Evolutionary conservation across 371 early-diverging fungal species (phyloP).

Genomic region (Mortierella sp.): DNA sequence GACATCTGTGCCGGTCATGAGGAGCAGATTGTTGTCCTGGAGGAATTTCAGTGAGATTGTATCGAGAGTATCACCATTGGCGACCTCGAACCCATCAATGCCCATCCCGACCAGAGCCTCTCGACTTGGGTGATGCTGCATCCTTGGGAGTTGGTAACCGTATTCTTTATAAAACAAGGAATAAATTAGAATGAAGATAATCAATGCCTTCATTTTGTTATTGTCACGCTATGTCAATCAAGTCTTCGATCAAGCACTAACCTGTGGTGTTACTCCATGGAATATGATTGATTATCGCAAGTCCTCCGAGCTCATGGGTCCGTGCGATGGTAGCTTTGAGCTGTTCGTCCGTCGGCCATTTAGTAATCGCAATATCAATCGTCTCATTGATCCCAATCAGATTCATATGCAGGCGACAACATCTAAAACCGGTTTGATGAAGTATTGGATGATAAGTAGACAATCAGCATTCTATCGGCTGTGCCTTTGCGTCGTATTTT

Average conservation of each 20-base stretch:
- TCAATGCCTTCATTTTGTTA: neutral
- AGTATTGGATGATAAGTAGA: conserved; percentile 9
- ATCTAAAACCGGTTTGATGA: conserved; percentile 40
- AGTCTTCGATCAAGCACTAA: neutral
- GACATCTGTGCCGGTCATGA: conserved; percentile 77
- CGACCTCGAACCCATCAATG: conserved; percentile 79
- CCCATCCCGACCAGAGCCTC: conserved; percentile 73
- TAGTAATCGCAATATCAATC: conserved; percentile 61
- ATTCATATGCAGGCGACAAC: conserved; percentile 84
- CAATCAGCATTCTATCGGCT: too few relatives aligned
- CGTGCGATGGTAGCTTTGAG: conserved; percentile 67
- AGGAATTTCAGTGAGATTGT: conserved; percentile 66
- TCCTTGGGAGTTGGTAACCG: conserved; percentile 66
- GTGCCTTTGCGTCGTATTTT: conserved; percentile 1
- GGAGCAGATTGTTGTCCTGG: conserved; percentile 58
- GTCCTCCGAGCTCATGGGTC: conserved; percentile 76
- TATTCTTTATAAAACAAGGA: conserved; percentile 47
- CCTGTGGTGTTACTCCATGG: conserved; percentile 81
- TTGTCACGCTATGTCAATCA: neutral
- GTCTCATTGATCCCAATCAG: conserved; percentile 79
- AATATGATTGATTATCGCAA: conserved; percentile 86
- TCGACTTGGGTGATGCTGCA: conserved; percentile 76
- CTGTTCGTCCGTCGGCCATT: conserved; percentile 74
- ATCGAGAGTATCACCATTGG: conserved; percentile 73
- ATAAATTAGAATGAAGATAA: neutral